These are phyloP conservation scores for Yamadazyma trypodendri DNA, from an alignment of 1,139 yeast genomes.

Conservation along the genomic window DNA sequence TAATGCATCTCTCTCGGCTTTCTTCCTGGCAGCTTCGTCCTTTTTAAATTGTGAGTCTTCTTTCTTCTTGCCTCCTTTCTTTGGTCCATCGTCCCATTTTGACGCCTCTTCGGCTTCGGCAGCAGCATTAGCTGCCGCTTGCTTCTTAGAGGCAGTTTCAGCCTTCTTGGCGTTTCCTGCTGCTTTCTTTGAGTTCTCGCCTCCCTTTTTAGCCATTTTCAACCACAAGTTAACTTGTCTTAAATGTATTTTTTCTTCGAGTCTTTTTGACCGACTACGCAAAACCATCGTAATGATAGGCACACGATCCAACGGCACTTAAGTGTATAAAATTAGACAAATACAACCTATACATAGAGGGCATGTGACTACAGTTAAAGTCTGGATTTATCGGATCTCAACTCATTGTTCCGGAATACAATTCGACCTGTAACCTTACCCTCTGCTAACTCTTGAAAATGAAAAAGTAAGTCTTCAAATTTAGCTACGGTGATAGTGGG, in stretches of 20 bases:
- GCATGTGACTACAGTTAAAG: no score
- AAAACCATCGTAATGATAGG: neutral
- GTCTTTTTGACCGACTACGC: slow-evolving; percentile 4
- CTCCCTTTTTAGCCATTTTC: slow-evolving; percentile 59
- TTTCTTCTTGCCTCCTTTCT: slow-evolving; percentile 69
- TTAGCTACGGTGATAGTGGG: slow-evolving; percentile 35
- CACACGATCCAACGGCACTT: no score
- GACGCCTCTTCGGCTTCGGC: slow-evolving; percentile 57
- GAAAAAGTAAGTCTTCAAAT: slow-evolving; percentile 37
- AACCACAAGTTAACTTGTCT: neutral
- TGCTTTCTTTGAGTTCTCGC: slow-evolving; percentile 62
- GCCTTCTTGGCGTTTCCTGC: slow-evolving; percentile 74
- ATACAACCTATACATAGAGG: no score
- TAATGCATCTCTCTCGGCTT: slow-evolving; percentile 60
- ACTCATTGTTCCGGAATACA: slow-evolving; percentile 35
- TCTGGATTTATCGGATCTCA: slow-evolving; percentile 4
- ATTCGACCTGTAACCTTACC: slow-evolving; percentile 47
- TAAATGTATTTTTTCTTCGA: neutral
- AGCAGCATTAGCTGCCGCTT: slow-evolving; percentile 49
- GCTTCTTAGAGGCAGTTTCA: slow-evolving; percentile 62
- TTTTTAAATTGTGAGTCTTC: slow-evolving; percentile 60
- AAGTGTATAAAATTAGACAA: no score
- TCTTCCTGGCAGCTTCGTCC: slow-evolving; percentile 64
- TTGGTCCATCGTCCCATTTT: slow-evolving; percentile 72
- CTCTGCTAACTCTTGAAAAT: slow-evolving; percentile 31